phyloP scores from a whole-genome alignment of 768 basidiomycete genomes.

The Leucocoprinus sp. region DNA sequence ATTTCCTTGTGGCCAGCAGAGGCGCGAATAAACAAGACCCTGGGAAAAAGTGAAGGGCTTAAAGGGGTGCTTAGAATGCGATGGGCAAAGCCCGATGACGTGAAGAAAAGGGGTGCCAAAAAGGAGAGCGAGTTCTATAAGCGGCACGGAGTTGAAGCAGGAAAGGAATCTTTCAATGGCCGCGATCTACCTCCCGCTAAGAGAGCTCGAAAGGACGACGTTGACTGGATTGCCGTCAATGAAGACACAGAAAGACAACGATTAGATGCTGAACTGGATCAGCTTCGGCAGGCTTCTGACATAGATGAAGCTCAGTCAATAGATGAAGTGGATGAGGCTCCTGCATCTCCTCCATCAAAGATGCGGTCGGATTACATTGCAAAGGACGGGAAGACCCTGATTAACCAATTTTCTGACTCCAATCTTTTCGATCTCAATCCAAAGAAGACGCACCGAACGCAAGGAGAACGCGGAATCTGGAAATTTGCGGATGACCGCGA shows the following conservation, averaged over 20 bases:
- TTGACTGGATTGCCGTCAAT: slow-evolving; percentile 21
- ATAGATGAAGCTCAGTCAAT: slow-evolving; percentile 16
- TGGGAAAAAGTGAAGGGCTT: slow-evolving; percentile 63
- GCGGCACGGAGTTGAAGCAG: slow-evolving; percentile 59
- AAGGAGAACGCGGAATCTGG: slow-evolving; percentile 18
- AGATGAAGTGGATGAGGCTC: slow-evolving; percentile 11
- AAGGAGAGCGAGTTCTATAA: slow-evolving; percentile 71
- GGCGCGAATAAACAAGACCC: slow-evolving; percentile 62
- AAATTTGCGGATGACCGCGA: slow-evolving; percentile 5
- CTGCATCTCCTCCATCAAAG: slow-evolving; percentile 49
- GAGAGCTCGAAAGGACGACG: slow-evolving; percentile 19
- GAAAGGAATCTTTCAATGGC: slow-evolving; percentile 45
- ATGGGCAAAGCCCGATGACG: slow-evolving; percentile 64
- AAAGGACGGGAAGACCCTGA: slow-evolving; percentile 39
- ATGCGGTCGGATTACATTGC: slow-evolving; percentile 63
- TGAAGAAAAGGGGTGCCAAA: slow-evolving; percentile 72
- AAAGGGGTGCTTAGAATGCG: slow-evolving; percentile 64
- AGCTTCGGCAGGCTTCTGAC: slow-evolving; percentile 45
- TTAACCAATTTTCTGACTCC: slow-evolving; percentile 40
- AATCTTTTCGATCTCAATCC: background rate
- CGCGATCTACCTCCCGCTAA: slow-evolving; percentile 28
- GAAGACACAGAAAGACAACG: slow-evolving; percentile 29
- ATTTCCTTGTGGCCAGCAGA: slow-evolving; percentile 73
- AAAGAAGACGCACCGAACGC: slow-evolving; percentile 31
- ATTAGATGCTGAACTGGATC: slow-evolving; percentile 64